Base-by-base conservation (phyloP, 2,329 filamentous ascomycete species). In the Fonsecaea pugnacius region DNA sequence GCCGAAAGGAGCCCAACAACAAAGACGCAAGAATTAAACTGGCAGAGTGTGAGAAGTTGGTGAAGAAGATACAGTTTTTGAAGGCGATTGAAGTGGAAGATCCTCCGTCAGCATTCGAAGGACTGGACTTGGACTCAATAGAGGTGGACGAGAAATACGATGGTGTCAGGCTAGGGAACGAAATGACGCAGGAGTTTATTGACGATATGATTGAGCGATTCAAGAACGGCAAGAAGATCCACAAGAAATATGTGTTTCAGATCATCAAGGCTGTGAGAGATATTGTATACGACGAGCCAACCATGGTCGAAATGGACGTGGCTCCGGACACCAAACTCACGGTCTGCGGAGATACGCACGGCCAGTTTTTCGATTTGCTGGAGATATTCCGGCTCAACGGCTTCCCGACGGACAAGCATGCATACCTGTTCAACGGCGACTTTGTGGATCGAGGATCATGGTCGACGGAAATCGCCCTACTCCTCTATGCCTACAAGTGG, bases 401-500 rank as follows among this genome's bases (percentile, higher is more conserved):
- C 48, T 86, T 84, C 68, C 95, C 95, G 0, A 86, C 85, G 16
- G 91, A 94, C 67, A 91, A 90, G 75, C 92, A 98, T 76, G 91
- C 89, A 77, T 99, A 98, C 76, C 85, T 99, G 12, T 99, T 99
- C 84, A 99, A 99, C 77, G 95, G 95, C 69, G 95, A 99, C 79
- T 99, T 99, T 75, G 95, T 99, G 60, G 95, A 99, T 76, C 87
- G 95, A 75, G 95, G 95, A 32, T 97, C 92, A 40, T 99, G 95
- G 95, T 98, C 94, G 6, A 92, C 89, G n/a, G 95, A 99, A 77
- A 96, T 99, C 71, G 94, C 92, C 10, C 84, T 99, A 53, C 83
- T 97, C 10, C 83, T 99, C 21, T 99, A 97, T 77, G 91, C 94
- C 51, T 96, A 96, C 84, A 99, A 99, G 82, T 96, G 92, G 94